Evolutionary conservation across 2,329 filamentous ascomycete genomes (phyloP).

Genomic region (Cladobotryum mycophilum): DNA sequence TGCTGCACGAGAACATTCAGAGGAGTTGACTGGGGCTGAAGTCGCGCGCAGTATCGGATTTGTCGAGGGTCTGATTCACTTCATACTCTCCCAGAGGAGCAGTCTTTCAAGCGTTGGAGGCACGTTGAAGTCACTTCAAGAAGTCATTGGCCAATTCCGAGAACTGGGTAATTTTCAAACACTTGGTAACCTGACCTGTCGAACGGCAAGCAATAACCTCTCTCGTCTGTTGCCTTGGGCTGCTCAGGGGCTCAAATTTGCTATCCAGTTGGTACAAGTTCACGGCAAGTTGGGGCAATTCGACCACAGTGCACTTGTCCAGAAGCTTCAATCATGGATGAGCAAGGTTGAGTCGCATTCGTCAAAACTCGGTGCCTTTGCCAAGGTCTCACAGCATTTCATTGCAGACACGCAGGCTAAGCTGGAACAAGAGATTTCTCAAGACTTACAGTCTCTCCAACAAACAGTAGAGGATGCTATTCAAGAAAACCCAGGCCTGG

Average conservation of each 20-base stretch:
- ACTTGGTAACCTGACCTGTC: constrained; percentile 17
- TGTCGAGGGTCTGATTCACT: constrained; percentile 75
- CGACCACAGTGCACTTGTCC: constrained; percentile 39
- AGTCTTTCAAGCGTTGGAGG: constrained; percentile 37
- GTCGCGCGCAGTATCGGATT: constrained; percentile 73
- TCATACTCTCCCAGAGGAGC: constrained; percentile 55
- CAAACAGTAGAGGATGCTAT: constrained; percentile 35
- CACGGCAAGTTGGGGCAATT: constrained; percentile 59
- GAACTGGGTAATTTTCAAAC: constrained; percentile 26
- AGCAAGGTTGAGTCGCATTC: constrained; percentile 40
- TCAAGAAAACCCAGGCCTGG: constrained; percentile 46
- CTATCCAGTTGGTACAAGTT: constrained; percentile 54
- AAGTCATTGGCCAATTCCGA: constrained; percentile 30
- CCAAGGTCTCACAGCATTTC: constrained; percentile 47
- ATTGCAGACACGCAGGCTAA: constrained; percentile 31
- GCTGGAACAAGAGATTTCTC: constrained; percentile 29
- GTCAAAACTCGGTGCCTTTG: constrained; percentile 35
- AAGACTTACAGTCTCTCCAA: constrained; percentile 32
- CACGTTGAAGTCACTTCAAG: constrained; percentile 33
- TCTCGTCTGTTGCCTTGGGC: constrained; percentile 49
- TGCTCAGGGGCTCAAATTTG: constrained; percentile 60
- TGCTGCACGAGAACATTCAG: constrained; percentile 66
- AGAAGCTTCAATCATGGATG: constrained; percentile 45
- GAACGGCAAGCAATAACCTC: constrained; percentile 18
- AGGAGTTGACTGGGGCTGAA: constrained; percentile 78